Evolutionary conservation across 2,329 filamentous ascomycete genomes (phyloP).

Genomic region (Arthroderma sp.): DNA sequence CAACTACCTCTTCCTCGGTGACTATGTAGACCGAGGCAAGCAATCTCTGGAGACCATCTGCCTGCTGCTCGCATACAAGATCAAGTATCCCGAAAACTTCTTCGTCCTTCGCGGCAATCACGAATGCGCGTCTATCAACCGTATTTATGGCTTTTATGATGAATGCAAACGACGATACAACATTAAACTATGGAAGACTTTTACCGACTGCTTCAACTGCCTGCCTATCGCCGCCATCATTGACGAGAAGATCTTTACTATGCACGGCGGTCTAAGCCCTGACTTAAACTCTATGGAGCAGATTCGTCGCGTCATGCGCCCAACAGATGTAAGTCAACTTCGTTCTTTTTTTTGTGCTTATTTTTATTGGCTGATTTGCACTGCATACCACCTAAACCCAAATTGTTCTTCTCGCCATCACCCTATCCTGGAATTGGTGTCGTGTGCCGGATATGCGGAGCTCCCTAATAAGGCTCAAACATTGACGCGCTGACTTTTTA

Average conservation of each 20-base stretch:
- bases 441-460: conserved; percentile 5
- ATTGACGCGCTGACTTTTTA: conserved; percentile 37
- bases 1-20: conserved; percentile 98
- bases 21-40: conserved; percentile 98
- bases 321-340: conserved; percentile 71
- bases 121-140: conserved; percentile 97
- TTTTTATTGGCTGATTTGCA: background rate
- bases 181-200: conserved; percentile 99
- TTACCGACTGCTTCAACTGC: conserved; percentile 99
- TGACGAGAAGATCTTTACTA: conserved; percentile 99
- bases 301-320: conserved; percentile 96
- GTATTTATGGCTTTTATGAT: conserved; percentile 99
- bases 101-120: conserved; percentile 98
- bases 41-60: conserved; percentile 98
- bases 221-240: conserved; percentile 97
- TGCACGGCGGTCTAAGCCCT: conserved; percentile 95
- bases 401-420: conserved; percentile 7
- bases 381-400: background rate
- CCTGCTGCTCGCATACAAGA: conserved; percentile 93
- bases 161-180: conserved; percentile 99
- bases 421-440: no score
- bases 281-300: conserved; percentile 99
- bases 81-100: conserved; percentile 99
- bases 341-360: conserved; percentile 3
- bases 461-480: conserved; percentile 19